Base-by-base conservation (phyloP, 768 basidiomycete species). In the Gautieria morchelliformis region DNA sequence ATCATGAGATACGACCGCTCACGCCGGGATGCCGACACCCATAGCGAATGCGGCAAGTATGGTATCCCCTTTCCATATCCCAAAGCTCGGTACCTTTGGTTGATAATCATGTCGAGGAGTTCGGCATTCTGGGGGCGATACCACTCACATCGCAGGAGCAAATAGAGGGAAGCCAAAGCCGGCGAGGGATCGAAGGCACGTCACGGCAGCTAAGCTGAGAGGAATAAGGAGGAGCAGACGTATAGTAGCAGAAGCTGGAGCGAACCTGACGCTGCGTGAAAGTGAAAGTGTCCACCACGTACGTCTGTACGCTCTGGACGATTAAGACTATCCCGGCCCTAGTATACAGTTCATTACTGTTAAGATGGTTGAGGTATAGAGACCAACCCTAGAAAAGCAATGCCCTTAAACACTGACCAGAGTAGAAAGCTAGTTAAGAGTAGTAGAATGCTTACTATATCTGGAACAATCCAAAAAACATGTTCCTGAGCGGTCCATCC, bases 141-240 rank as follows among this genome's bases (percentile, higher is more conserved):
- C 52, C 62, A 39, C 47, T 57, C 12, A 57, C 80, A 89, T 85
- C 39, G 77, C 71, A 19, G 84, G 81, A 3, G 82, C 85, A 62
- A 90, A 90, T n/a, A 90, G 69, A 2, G 88, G 89, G 65, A 91
- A 89, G 1, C 77, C 81, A 53, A 87, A 89, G 0, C 88, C 88
- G 1, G 80, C 79, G 0, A 87, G 55, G 0, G 83, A 81, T 24
- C 88, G 80, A 14, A 88, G 65, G 65, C 68, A 84, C 0, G 82
- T 70, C 19, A 80, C 79, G 0, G 85, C 84, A 0, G 85, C 85
- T 10, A 90, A 69, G 85, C 84, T 80, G 55, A 12, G 27, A 5
- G 30, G 48, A n/a, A 64, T 35, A 44, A 2, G 12, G 22, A 7
- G n/a, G 48, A 20, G 12, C 19, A 35, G 9, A 51, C 19, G 37